Conservation (phyloP, 2,329 filamentous ascomycete genomes). For the Colletotrichum sp. region DNA sequence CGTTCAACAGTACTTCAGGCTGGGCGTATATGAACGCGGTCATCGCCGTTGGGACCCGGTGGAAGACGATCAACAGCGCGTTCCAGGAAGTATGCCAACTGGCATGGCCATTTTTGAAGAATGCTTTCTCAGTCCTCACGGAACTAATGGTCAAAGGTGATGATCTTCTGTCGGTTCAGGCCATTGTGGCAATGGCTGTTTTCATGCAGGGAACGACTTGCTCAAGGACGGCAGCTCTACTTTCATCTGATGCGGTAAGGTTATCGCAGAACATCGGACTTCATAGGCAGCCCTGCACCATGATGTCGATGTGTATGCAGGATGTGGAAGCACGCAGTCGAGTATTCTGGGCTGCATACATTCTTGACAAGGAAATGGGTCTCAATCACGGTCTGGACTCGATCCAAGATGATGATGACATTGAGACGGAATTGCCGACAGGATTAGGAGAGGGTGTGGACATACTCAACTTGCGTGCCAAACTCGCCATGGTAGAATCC, state of each 20-base stretch:
- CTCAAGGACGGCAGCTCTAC: not conserved
- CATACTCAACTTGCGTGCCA: constrained; percentile 1
- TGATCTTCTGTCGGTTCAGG: constrained; percentile 13
- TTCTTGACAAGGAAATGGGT: constrained; percentile 12
- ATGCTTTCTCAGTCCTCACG: constrained; percentile 5
- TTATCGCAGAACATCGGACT: constrained; percentile 14
- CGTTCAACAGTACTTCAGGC: constrained; percentile 13
- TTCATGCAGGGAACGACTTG: constrained; percentile 17
- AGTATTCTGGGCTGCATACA: constrained; percentile 21
- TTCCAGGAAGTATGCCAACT: constrained; percentile 8
- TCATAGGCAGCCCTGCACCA: constrained; percentile 6
- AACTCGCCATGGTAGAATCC: constrained; percentile 21
- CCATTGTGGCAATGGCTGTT: constrained; percentile 13
- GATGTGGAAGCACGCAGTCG: constrained; percentile 9
- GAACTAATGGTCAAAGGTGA: constrained; percentile 7
- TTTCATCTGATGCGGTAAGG: constrained; percentile 2
- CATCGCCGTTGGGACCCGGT: constrained; percentile 1
- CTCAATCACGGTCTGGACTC: constrained; percentile 15
- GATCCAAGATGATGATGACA: constrained; percentile 7
- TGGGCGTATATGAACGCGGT: constrained; percentile 17
- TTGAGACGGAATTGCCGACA: constrained; percentile 14
- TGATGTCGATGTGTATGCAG: constrained; percentile 9
- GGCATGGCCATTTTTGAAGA: constrained; percentile 20
- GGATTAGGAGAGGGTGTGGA: not conserved
- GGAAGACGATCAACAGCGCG: constrained; percentile 12